phyloP scores from a whole-genome alignment of 148 eudicot species.

The Pharnaceum exiguum region DNA sequence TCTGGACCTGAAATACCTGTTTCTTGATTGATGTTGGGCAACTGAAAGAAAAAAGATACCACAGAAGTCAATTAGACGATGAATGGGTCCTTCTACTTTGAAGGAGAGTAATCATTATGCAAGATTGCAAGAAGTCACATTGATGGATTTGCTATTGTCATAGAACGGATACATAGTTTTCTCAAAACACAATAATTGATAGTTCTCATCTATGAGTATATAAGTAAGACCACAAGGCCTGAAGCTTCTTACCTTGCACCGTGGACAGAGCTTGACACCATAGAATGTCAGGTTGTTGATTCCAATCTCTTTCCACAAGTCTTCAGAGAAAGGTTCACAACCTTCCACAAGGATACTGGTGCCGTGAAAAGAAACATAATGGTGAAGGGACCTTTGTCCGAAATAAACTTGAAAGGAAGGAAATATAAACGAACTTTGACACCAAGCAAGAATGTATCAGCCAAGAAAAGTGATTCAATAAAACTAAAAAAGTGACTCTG shows the following conservation, averaged over 20 bases:
- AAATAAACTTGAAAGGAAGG: background rate
- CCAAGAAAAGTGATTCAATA: too few relatives aligned
- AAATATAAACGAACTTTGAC: too few relatives aligned
- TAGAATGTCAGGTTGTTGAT: slow-evolving; percentile 55
- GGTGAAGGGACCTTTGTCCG: background rate
- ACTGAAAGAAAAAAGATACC: slow-evolving; percentile 20
- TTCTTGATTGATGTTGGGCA: slow-evolving; percentile 77
- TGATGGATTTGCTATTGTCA: too few relatives aligned
- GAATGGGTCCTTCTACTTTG: too few relatives aligned
- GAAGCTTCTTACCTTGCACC: slow-evolving; percentile 68
- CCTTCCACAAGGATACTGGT: slow-evolving; percentile 83
- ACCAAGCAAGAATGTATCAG: too few relatives aligned
- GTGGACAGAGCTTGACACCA: slow-evolving; percentile 79
- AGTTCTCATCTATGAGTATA: too few relatives aligned
- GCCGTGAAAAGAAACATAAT: background rate
- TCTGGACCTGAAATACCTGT: slow-evolving; percentile 52
- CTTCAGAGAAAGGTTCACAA: slow-evolving; percentile 81
- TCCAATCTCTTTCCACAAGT: slow-evolving; percentile 80
- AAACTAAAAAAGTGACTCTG: too few relatives aligned
- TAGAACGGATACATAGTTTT: too few relatives aligned
- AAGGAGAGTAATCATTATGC: background rate
- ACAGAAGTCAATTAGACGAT: too few relatives aligned
- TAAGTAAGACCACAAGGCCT: background rate
- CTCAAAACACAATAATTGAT: too few relatives aligned
- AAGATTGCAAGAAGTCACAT: too few relatives aligned